Base-by-base conservation (phyloP, 768 basidiomycete genomes). In the Wakefieldia striispora region DNA sequence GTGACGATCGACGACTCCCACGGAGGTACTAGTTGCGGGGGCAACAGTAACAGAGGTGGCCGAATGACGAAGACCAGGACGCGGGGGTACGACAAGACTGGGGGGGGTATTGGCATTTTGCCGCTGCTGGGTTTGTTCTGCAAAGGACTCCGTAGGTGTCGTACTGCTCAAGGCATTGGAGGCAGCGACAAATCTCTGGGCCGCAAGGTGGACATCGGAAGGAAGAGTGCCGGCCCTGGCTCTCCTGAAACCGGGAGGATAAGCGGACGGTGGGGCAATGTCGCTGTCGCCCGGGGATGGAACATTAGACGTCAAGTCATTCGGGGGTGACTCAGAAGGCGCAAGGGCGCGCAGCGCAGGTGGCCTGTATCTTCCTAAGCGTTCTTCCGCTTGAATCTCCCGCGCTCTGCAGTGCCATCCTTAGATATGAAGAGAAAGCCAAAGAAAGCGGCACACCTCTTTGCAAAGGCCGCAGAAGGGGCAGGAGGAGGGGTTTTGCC, bases 201-300 rank as follows among this genome's bases (percentile, higher is more conserved):
- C 85, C 50, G 87, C 88, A 59, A 92, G 84, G 64, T 88, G 86
- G 45, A 95, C 86, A 68, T 95, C 95, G 59, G 94, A 95, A 72
- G 95, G 95, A 64, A 97, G 82, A 77, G 95, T 97, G 50, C 94
- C 95, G 58, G 95, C 95, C 84, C 94, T 85, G 64, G 93, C 91
- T 77, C 94, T 84, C 74, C 91, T 83, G 69, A 93, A 95, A 53
- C 91, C 89, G 47, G 88, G 77, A 53, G 90, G 88, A 68, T 82
- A 89, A 72, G 83, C 88, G 67, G 84, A 83, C 56, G 85, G 77
- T 60, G 88, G 82, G 64, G 85, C 62, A 52, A 75, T 67, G 56
- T 77, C 68, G 60, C 72, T 72, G 70, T 88, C 85, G 61, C 73
- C 76, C 47, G 80, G 74, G 40, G 82, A 79, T 59, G 77, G 72